phyloP scores from a whole-genome alignment of 1,284 basidiomycete species.

The Malassezia slooffiae region DNA sequence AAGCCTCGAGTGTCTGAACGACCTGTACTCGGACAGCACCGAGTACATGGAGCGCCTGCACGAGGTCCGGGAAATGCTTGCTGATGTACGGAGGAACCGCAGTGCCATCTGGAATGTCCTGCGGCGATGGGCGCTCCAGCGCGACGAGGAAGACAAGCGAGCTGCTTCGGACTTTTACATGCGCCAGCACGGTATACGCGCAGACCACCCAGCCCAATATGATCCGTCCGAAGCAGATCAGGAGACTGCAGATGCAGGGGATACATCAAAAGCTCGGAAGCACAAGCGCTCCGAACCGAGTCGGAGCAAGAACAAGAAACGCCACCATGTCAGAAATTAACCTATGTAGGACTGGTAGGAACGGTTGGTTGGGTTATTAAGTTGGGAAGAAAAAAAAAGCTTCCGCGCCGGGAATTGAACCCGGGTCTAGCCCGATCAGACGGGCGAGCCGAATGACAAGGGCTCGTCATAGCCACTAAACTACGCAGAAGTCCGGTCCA shows the following conservation, averaged over 20 bases:
- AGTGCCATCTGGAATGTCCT: conserved; percentile 10
- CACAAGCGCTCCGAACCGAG: too few species aligned
- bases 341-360: neutral
- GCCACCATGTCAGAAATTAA: neutral
- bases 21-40: conserved; percentile 50
- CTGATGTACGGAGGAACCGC: conserved; percentile 10
- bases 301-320: neutral
- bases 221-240: neutral
- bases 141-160: conserved; percentile 9
- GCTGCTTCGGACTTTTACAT: neutral
- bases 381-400: conserved; percentile 4
- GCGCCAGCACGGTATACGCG: neutral
- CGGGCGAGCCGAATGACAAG: conserved; percentile 12
- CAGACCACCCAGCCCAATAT: neutral
- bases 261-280: too few species aligned
- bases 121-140: conserved; percentile 9
- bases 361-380: too few species aligned
- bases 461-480: conserved; percentile 21
- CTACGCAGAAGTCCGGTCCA: conserved; percentile 19
- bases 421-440: conserved; percentile 16
- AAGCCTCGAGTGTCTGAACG: conserved; percentile 39
- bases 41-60: conserved; percentile 52
- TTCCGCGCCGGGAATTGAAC: conserved; percentile 22
- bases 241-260: neutral
- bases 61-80: conserved; percentile 46